Conservation (phyloP, 306 rosid genomes). For the Urtica urens region DNA sequence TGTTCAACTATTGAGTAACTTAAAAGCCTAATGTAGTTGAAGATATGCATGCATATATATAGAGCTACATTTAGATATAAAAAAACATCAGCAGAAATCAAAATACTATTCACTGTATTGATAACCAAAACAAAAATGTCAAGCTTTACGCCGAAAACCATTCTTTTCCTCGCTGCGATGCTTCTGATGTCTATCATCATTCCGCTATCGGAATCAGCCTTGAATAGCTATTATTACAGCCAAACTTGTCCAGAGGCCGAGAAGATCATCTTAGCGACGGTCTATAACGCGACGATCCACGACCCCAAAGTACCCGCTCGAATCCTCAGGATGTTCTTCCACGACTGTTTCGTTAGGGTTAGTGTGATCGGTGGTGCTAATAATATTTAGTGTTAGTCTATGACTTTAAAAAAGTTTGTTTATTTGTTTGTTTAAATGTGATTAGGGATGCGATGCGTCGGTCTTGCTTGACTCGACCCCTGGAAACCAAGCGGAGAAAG, state of each 20-base stretch:
- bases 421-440: background rate
- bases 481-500: slow-evolving; percentile 53
- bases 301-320: slow-evolving; percentile 68
- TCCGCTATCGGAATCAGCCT: slow-evolving; percentile 27
- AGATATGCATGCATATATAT: slow-evolving; percentile 18
- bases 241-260: slow-evolving; percentile 50
- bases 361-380: too few species aligned
- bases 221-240: slow-evolving; percentile 31
- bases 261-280: slow-evolving; percentile 42
- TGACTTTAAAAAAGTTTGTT: too few species aligned
- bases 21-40: slow-evolving; percentile 26
- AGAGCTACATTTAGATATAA: background rate
- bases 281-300: slow-evolving; percentile 36
- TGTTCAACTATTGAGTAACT: slow-evolving; percentile 41
- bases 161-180: slow-evolving; percentile 1
- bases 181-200: slow-evolving; percentile 17
- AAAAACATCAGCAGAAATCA: slow-evolving; percentile 13
- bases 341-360: slow-evolving; percentile 77
- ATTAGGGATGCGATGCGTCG: slow-evolving; percentile 64
- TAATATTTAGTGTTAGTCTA: too few species aligned
- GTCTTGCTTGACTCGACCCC: slow-evolving; percentile 49
- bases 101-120: slow-evolving; percentile 3
- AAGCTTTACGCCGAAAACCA: slow-evolving; percentile 13
- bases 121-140: slow-evolving; percentile 27
- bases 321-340: slow-evolving; percentile 65